Evolutionary conservation across 164 flowering plant species (phyloP).

Genomic region (Saururus chinensis): DNA sequence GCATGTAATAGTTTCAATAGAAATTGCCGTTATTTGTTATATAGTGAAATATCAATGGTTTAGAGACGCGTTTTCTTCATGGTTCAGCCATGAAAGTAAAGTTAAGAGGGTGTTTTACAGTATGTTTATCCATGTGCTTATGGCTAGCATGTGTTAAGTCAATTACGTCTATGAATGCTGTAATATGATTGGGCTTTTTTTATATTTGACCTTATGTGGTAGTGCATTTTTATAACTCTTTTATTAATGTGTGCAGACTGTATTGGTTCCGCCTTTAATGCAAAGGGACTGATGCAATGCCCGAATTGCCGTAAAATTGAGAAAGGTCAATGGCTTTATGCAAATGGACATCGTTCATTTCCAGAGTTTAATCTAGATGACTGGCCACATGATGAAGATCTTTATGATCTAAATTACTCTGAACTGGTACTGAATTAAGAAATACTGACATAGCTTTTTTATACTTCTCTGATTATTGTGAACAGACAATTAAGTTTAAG

Average conservation of each 20-base stretch:
- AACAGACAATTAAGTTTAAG: too few relatives aligned
- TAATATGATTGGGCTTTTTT: not conserved
- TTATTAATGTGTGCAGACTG: conserved; percentile 46
- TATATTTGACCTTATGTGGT: too few relatives aligned
- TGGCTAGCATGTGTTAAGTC: too few relatives aligned
- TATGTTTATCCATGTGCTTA: too few relatives aligned
- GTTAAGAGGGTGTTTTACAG: too few relatives aligned
- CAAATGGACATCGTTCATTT: conserved; percentile 48
- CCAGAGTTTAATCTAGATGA: conserved; percentile 65
- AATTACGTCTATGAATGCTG: too few relatives aligned
- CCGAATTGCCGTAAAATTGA: conserved; percentile 93
- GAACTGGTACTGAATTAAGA: conserved; percentile 40
- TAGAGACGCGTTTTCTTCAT: too few relatives aligned
- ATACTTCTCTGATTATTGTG: not conserved
- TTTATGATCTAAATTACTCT: conserved; percentile 64
- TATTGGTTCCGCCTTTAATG: conserved; percentile 88
- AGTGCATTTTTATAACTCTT: not conserved
- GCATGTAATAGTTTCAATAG: too few relatives aligned
- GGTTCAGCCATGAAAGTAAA: too few relatives aligned
- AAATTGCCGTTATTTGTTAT: too few relatives aligned
- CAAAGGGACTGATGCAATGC: conserved; percentile 88
- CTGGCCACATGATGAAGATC: conserved; percentile 74
- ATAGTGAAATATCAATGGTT: too few relatives aligned
- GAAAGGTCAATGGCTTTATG: conserved; percentile 84
- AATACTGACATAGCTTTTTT: not conserved